A percentile compares a stretch with the other conserved stretches of the same genome.
These are phyloP conservation scores for Cladosporium austrohemisphaericum DNA, from an alignment of 2,329 filamentous ascomycete species.

Conservation along the genomic window DNA sequence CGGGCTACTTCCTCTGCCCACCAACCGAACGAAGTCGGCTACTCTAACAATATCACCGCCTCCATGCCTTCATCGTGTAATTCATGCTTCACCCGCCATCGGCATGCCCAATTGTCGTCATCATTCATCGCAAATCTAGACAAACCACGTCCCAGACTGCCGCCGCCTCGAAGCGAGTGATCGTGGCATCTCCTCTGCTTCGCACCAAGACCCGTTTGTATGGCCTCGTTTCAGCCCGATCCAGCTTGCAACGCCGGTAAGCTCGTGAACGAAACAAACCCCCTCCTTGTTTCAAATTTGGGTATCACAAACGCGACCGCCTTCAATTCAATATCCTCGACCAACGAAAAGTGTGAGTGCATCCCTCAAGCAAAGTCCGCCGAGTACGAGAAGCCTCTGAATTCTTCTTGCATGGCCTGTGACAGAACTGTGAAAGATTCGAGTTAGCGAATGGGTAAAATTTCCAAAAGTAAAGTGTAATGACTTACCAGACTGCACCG, in stretches of 20 bases:
- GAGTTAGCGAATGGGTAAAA: neutral
- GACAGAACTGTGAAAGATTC: conserved; percentile 70
- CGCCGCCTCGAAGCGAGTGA: too few species aligned
- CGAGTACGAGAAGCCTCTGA: conserved; percentile 97
- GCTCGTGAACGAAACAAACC: neutral
- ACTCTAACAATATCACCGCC: too few species aligned
- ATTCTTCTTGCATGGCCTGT: conserved; percentile 99
- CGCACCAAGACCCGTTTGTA: too few species aligned
- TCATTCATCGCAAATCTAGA: neutral
- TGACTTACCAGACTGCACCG: conserved; percentile 87
- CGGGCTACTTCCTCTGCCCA: too few species aligned
- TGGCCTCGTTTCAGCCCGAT: too few species aligned
- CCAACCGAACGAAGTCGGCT: too few species aligned
- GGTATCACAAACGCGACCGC: neutral
- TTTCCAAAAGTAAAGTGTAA: conserved; percentile 14
- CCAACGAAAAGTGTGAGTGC: too few species aligned
- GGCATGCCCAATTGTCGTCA: neutral
- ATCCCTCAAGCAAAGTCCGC: conserved; percentile 71
- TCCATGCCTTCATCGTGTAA: neutral
- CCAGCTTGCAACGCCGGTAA: neutral
- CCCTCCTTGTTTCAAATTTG: neutral
- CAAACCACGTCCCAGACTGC: too few species aligned
- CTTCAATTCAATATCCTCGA: neutral
- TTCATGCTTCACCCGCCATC: neutral
- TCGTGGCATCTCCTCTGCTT: neutral